phyloP scores from a whole-genome alignment of 129 eudicot species.

The Tagetes erecta region DNA sequence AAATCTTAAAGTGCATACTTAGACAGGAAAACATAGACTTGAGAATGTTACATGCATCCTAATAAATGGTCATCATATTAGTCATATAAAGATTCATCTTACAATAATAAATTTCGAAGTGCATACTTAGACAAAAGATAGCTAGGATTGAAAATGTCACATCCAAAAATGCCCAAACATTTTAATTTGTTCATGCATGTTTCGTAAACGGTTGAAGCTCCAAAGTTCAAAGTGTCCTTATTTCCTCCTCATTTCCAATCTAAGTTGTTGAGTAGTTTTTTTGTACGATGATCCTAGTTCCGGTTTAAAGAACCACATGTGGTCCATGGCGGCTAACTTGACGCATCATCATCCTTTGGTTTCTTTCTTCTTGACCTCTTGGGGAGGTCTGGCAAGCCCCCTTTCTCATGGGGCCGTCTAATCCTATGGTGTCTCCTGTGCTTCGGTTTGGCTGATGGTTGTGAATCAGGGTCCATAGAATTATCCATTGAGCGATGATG shows the following conservation, averaged over 20 bases:
- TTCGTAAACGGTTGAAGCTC: slow-evolving; percentile 10
- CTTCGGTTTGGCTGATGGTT: slow-evolving; percentile 18
- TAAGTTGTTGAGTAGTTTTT: slow-evolving; percentile 22
- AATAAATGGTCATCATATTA: slow-evolving; percentile 14
- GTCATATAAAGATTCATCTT: slow-evolving; percentile 21
- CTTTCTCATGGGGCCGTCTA: slow-evolving; percentile 25
- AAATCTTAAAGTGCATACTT: no score
- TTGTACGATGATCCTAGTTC: slow-evolving; percentile 21
- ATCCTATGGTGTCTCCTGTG: slow-evolving; percentile 27
- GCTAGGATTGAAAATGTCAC: not conserved
- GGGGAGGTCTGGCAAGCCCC: slow-evolving; percentile 31
- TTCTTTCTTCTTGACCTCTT: slow-evolving; percentile 30
- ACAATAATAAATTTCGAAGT: slow-evolving; percentile 8
- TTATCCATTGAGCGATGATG: slow-evolving; percentile 33
- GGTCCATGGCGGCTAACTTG: slow-evolving; percentile 25
- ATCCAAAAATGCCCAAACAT: slow-evolving; percentile 17
- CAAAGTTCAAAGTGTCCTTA: slow-evolving; percentile 5
- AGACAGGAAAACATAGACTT: no score
- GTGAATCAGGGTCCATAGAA: slow-evolving; percentile 24
- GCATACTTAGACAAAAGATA: slow-evolving; percentile 4
- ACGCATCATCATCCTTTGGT: slow-evolving; percentile 33
- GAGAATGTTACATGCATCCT: not conserved
- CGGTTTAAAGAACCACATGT: slow-evolving; percentile 7
- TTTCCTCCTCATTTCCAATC: slow-evolving; percentile 7
- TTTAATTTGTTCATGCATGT: not conserved